Conservation (phyloP, 345 rosid species). For the Raphanus raphanistrum region DNA sequence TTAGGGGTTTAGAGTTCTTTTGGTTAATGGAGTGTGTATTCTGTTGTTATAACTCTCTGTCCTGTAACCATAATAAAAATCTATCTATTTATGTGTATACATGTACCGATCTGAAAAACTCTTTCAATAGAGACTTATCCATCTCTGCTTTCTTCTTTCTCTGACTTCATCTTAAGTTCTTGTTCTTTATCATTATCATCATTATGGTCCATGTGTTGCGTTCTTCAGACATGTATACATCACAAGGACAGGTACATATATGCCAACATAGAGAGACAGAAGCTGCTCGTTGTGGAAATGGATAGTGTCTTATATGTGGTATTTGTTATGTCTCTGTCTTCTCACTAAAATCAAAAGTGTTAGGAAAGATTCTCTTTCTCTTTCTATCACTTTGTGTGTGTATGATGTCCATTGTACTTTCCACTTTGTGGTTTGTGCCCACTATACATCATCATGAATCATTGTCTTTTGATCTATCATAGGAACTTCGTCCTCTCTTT, state of each 20-base stretch:
- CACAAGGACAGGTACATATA: constrained; percentile 29
- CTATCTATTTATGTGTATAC: constrained; percentile 51
- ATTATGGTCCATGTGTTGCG: constrained; percentile 31
- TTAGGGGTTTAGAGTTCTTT: constrained; percentile 32
- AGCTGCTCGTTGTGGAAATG: constrained; percentile 30
- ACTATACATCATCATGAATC: constrained; percentile 3
- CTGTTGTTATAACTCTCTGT: constrained; percentile 31
- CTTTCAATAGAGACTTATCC: constrained; percentile 53
- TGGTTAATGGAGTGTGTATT: constrained; percentile 31
- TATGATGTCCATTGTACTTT: constrained; percentile 35
- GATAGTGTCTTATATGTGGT: constrained; percentile 34
- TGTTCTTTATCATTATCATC: constrained; percentile 29
- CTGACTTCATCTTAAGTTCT: constrained; percentile 32
- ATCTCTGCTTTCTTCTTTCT: constrained; percentile 42
- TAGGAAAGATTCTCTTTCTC: constrained; percentile 32
- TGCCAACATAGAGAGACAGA: constrained; percentile 28
- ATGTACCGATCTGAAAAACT: constrained; percentile 49
- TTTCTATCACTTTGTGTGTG: constrained; percentile 11
- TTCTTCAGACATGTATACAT: constrained; percentile 31
- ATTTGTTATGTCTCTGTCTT: constrained; percentile 35
- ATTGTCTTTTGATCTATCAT: constrained; percentile 26
- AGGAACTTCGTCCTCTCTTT: neutral
- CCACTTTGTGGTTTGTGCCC: constrained; percentile 40
- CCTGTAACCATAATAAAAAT: constrained; percentile 46
- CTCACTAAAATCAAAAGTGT: constrained; percentile 34